A percentile compares a stretch with the other conserved stretches of the same genome.
phyloP scores from a whole-genome alignment of 73 alveolate genomes.

The Paramecium caudatum region DNA sequence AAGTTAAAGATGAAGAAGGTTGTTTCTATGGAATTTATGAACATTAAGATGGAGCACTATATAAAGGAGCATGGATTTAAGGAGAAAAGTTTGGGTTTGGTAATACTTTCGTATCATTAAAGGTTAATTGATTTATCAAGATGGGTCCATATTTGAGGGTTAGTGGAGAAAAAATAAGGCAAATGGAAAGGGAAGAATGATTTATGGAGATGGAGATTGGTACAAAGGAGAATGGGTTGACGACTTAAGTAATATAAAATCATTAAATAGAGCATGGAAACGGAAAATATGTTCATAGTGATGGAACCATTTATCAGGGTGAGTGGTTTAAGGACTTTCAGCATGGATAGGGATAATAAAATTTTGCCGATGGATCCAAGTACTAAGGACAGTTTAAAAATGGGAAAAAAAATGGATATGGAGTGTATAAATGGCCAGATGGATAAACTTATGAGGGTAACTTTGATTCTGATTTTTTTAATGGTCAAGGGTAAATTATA shows the following conservation, averaged over 20 bases:
- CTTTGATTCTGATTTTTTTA: neutral
- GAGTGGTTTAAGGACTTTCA: constrained; percentile 33
- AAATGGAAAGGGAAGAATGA: constrained; percentile 76
- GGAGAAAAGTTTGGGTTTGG: constrained; percentile 79
- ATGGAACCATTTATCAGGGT: constrained; percentile 37
- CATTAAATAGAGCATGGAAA: constrained; percentile 77
- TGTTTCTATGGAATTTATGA: constrained; percentile 63
- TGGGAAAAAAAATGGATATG: constrained; percentile 33
- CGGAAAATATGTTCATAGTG: constrained; percentile 67
- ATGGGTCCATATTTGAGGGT: constrained; percentile 78
- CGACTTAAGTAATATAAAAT: constrained; percentile 45
- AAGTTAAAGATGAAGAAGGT: constrained; percentile 67
- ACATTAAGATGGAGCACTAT: constrained; percentile 76
- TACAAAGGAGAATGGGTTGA: constrained; percentile 81
- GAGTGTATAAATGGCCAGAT: constrained; percentile 30
- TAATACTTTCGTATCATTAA: constrained; percentile 5
- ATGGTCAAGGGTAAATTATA: constrained; percentile 42
- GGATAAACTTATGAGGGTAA: constrained; percentile 77
- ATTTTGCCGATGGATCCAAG: constrained; percentile 74
- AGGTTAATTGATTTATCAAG: constrained; percentile 64
- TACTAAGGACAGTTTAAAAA: constrained; percentile 75
- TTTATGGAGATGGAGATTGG: constrained; percentile 76
- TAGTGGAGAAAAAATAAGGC: constrained; percentile 73
- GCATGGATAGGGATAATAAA: constrained; percentile 37
- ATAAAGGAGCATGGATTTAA: constrained; percentile 77